Evolutionary conservation across 2,329 filamentous ascomycete genomes (phyloP), one percentile per base, ranked within the genome.

Genomic region (Bipolaris oryzae): DNA sequence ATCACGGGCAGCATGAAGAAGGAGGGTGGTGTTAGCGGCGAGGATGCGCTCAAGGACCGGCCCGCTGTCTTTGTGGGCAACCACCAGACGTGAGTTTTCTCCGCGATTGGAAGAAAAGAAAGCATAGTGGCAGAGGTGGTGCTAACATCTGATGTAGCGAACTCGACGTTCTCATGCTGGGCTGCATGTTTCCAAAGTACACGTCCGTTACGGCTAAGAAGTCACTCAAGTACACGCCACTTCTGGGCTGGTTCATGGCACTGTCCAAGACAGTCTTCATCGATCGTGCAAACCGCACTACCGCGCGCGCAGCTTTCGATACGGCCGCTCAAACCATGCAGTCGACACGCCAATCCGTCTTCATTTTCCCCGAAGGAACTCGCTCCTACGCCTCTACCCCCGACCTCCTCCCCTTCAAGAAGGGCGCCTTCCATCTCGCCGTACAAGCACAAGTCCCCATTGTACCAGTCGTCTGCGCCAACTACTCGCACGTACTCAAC

Each of bases 381-480:
- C 86, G 95, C 65, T 96, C 91, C 75, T 96, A 98, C 79, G 84
- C 90, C 55, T 86, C 89, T 68, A 88, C 93, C 52, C 90, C 95
- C 1, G 85, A 84, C 57, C 79, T 99, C 69, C 81, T 98, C 52
- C 91, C 92, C n/a, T 99, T 98, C 84, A 99, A 99, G 81, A 99
- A 99, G 82, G 95, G 95, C 57, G 95, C 94, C 44, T 99, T 99
- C 78, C 94, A 99, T 76, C 84, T 99, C 33, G 95, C 95, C 43
- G 86, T 99, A 18, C 91, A 98, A 81, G 94, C 94, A 2, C 90
- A 92, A 64, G 95, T 97, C 5, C 93, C 93, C 23, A 91, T 99
- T 68, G 89, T 99, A 3, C 95, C 95, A 0, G 84, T 96, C 34
- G 81, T 82, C 2, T 75, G 77, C n/a, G 81, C 79, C 18, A 83